Conservation (phyloP, 768 basidiomycete species). For the Serendipita indica region DNA sequence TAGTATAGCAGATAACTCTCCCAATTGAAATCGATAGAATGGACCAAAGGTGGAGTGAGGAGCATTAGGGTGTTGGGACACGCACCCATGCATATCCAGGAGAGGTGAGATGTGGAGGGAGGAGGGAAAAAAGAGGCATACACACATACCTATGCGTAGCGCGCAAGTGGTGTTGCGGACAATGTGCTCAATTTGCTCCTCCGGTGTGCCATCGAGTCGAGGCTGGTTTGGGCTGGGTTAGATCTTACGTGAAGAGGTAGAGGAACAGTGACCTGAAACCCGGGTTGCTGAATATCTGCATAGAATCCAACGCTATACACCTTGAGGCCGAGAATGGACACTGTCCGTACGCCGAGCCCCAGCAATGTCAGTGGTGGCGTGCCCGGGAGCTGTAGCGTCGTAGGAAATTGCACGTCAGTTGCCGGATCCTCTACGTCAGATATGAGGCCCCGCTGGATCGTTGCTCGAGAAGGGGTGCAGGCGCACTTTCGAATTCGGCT, state of each 20-base stretch:
- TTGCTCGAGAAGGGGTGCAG: neutral
- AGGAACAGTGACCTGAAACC: neutral
- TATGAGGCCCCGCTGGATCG: no score
- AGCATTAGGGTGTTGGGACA: no score
- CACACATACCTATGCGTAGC: slow-evolving; percentile 49
- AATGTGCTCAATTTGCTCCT: slow-evolving; percentile 58
- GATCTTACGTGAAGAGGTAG: neutral
- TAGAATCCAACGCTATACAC: slow-evolving; percentile 89
- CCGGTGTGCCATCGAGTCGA: slow-evolving; percentile 36
- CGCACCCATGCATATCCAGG: no score
- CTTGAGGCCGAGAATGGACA: slow-evolving; percentile 75
- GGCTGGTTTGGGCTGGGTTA: slow-evolving; percentile 48
- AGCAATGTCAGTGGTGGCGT: slow-evolving; percentile 50
- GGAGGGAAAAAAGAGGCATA: no score
- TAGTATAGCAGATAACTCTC: neutral
- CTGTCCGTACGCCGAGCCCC: slow-evolving; percentile 75
- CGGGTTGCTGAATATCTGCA: slow-evolving; percentile 55
- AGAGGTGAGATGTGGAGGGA: no score
- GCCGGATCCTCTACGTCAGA: slow-evolving; percentile 46
- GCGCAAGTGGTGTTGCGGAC: slow-evolving; percentile 53
- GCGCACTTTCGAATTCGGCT: neutral
- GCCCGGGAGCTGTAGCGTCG: slow-evolving; percentile 44
- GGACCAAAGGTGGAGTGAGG: no score
- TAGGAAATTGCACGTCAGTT: slow-evolving; percentile 62
- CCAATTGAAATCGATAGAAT: no score